Evolutionary conservation across 768 basidiomycete genomes (phyloP), one percentile per base, ranked within the genome.

Genomic region (Sarcodon sp.): DNA sequence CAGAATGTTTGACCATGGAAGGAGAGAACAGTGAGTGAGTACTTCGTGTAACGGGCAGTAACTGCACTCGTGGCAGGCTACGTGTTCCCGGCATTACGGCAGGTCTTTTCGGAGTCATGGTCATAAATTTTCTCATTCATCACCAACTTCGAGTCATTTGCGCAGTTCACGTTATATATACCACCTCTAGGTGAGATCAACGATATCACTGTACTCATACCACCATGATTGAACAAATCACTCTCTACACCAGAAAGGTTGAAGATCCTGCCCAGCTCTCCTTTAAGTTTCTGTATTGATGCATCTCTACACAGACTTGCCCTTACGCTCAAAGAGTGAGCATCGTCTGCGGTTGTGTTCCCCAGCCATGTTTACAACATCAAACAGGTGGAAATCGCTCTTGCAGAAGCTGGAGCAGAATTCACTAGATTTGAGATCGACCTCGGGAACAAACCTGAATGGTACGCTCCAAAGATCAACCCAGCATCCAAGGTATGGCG

Each of bases 381-480:
- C 34, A 35, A 12, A 33, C 53, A 81, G 75, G 69, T 69, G 13
- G 75, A 80, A 50, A 65, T 84, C n/a, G 79, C 80, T 1, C 69
- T 85, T 18, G 66, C 69, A 10, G 81, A 83, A 53, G 69, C 73
- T 1, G 66, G 70, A 4, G 66, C 73, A 3, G 53, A 68, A 1
- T 76, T 65, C 58, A 75, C 66, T 16, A 59, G 69, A 11, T 80
- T 66, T 51, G 72, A 81, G 52, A 73, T 85, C 43, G 77, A 83
- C 53, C 61, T 85, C 10, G 44, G 49, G 53, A 77, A 79, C 65
- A 85, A 84, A 63, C 81, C 81, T 1, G 76, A 72, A 45, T 83
- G 80, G 81, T 83, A 80, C 56, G 73, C 73, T 0, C 69, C 72
- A 0, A 70, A 76, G 50, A 72, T 85, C 35, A 85, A 84, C 61